Evolutionary conservation across 2,329 filamentous ascomycete genomes (phyloP).

Genomic region (Colletotrichum filicis): DNA sequence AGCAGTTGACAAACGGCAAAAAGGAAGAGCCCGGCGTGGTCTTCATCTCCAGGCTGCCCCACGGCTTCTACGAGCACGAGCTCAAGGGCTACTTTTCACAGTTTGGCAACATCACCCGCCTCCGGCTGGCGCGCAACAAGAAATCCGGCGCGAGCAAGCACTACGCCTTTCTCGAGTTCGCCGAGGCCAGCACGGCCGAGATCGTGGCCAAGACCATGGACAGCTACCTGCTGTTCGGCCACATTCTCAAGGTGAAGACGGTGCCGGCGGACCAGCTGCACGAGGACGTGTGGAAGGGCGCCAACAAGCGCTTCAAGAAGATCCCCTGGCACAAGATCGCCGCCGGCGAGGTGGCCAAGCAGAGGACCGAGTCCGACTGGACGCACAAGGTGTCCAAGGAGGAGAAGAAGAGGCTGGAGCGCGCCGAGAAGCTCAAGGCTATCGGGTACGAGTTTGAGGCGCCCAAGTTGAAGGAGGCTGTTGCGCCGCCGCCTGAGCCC

Average conservation of each 20-base stretch:
- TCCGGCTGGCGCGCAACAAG: slow-evolving; percentile 85
- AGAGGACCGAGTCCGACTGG: slow-evolving; percentile 82
- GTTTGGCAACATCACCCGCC: slow-evolving; percentile 82
- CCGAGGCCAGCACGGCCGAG: slow-evolving; percentile 79
- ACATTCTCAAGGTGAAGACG: slow-evolving; percentile 88
- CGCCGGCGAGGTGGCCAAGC: slow-evolving; percentile 78
- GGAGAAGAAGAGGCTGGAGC: slow-evolving; percentile 73
- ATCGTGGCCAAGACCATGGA: slow-evolving; percentile 97
- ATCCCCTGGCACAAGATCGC: slow-evolving; percentile 82
- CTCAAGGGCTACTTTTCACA: slow-evolving; percentile 95
- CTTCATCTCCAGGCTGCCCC: slow-evolving; percentile 90
- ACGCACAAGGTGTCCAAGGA: slow-evolving; percentile 78
- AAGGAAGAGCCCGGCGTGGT: slow-evolving; percentile 78
- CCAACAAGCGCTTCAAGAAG: slow-evolving; percentile 88
- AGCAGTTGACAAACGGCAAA: slow-evolving; percentile 43
- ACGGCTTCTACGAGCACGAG: slow-evolving; percentile 96
- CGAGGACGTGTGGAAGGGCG: slow-evolving; percentile 86
- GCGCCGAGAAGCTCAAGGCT: slow-evolving; percentile 79
- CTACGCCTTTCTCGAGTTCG: slow-evolving; percentile 94
- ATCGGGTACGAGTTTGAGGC: slow-evolving; percentile 86
- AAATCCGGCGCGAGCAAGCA: slow-evolving; percentile 92
- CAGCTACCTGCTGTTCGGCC: slow-evolving; percentile 95
- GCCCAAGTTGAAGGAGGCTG: slow-evolving; percentile 73
- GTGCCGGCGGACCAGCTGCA: slow-evolving; percentile 83
- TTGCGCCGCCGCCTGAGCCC: slow-evolving; percentile 50